Percentiles rank a stretch among this genome's conserved stretches.
These are phyloP conservation scores for Talaromyces atroroseus DNA, from an alignment of 2,329 filamentous ascomycete species.

Conservation along the genomic window DNA sequence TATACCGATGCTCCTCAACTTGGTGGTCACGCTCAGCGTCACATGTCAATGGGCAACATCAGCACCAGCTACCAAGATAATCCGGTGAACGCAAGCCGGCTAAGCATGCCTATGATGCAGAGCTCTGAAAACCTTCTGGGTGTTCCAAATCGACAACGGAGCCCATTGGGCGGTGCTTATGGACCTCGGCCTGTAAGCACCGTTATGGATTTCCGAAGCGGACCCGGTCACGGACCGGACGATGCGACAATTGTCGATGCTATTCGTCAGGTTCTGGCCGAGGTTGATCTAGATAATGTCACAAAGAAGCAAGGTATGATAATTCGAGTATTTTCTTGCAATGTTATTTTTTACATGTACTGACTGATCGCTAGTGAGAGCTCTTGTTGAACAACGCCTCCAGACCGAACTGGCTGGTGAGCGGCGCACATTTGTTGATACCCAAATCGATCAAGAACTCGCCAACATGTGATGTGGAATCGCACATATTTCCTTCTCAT, in stretches of 20 bases:
- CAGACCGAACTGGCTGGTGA: slow-evolving; percentile 85
- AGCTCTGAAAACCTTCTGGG: slow-evolving; percentile 42
- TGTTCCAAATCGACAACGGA: slow-evolving; percentile 35
- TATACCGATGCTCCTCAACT: slow-evolving; percentile 57
- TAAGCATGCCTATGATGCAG: slow-evolving; percentile 39
- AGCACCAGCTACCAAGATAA: slow-evolving; percentile 39
- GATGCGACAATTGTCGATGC: slow-evolving; percentile 77
- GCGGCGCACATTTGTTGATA: slow-evolving; percentile 81
- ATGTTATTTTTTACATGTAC: background rate
- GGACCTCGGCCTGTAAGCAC: slow-evolving; percentile 50
- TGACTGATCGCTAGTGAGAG: slow-evolving; percentile 52
- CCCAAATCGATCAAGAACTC: slow-evolving; percentile 87
- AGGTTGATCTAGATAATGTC: slow-evolving; percentile 92
- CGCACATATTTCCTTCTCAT: background rate
- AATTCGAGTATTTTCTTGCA: background rate
- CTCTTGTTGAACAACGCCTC: slow-evolving; percentile 84
- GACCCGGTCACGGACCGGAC: slow-evolving; percentile 58
- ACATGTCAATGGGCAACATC: slow-evolving; percentile 57
- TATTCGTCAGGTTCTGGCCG: slow-evolving; percentile 73
- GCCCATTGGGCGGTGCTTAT: slow-evolving; percentile 41
- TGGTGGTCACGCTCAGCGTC: slow-evolving; percentile 39
- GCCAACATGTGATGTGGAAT: slow-evolving; percentile 69
- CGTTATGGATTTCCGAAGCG: slow-evolving; percentile 54
- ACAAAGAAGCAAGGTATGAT: slow-evolving; percentile 84
- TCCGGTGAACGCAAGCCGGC: slow-evolving; percentile 36